Evolutionary conservation across 345 rosid genomes (phyloP), one percentile per base, ranked within the genome.

Genomic region (Gossypium herbaceum): DNA sequence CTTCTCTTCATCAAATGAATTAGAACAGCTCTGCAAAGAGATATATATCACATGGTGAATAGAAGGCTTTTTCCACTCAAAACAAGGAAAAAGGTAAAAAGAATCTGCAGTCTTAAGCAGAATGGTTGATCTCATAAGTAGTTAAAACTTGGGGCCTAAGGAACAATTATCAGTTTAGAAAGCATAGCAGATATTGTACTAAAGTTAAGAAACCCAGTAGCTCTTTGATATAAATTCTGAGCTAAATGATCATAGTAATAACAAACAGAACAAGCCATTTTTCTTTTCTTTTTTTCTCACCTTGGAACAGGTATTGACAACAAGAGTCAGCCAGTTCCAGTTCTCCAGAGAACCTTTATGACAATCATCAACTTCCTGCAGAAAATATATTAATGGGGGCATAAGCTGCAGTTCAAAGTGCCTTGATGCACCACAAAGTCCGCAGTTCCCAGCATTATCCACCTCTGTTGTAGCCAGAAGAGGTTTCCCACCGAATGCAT

Each of bases 321-420:
- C 61, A 25, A 90, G 88, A 43, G 93, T 93, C 89, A 95, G 85
- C 99, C 98, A 95, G 76, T 91, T 86, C 98, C 98, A 95, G 41
- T 81, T 84, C 69, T 90, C 89, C 63, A 94, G 69, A 10, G 83
- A 67, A 19, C 71, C 79, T 74, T 81, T 90, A 59, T 82, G 79
- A 80, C 50, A 60, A 78, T 81, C 80, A 50, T 89, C 88, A 48
- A 85, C 89, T 71, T 81, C 92, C 60, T 84, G 93, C 44, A 93
- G 88, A 74, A 93, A 95, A 82, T 81, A 91, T 80, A 93, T 87
- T 25, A 92, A 60, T 0, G 96, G 88, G 27, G 98, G 83, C 99
- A 95, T 93, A 59, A 95, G 84, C 85, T 95, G 99, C 90, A 95
- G 83, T 84, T 95, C 99, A 72, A 82, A 93, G 34, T 81, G 85